Base-by-base conservation (phyloP, 73 alveolate species). In the Tetrahymena borealis region DNA sequence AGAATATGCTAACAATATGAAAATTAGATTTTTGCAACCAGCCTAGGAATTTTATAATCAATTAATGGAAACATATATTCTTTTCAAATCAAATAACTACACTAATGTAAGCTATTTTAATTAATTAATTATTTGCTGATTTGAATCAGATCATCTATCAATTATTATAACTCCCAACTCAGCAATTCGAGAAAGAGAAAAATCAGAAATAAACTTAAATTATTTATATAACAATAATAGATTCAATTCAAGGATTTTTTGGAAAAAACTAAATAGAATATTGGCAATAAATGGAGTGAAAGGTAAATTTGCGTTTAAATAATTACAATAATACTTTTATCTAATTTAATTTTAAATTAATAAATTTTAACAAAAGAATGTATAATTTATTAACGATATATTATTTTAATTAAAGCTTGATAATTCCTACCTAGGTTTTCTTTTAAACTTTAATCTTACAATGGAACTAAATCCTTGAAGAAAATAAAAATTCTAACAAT, bases 261-360 rank as follows among this genome's bases (percentile, higher is more conserved):
- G 35, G 85, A 60, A 20, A 60, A 60, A 60, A 60, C 85, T 1
- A 60, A 60, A 60, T 28, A 60, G 28, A 60, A 60, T 60, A 32
- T 60, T 60, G 85, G 85, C n/a, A 60, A 60, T n/a, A 60, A 60
- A 60, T 60, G 85, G 85, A 60, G 85, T 60, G 85, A 60, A 60
- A 60, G 28, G 85, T 60, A 60, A 60, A 60, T n/a, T n/a, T n/a
- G n/a, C n/a, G n/a, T n/a, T n/a, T n/a, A n/a, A n/a, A n/a, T n/a
- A n/a, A n/a, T n/a, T n/a, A n/a, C n/a, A n/a, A n/a, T n/a, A n/a
- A n/a, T n/a, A n/a, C n/a, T n/a, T n/a, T n/a, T n/a, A n/a, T n/a
- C n/a, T n/a, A n/a, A n/a, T n/a, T n/a, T n/a, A n/a, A n/a, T n/a
- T n/a, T n/a, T n/a, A n/a, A n/a, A n/a, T n/a, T n/a, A n/a, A n/a